A percentile compares a stretch with the other conserved stretches of the same genome.
Conservation (phyloP, 345 rosid genomes). For the Pugionium cornutum region DNA sequence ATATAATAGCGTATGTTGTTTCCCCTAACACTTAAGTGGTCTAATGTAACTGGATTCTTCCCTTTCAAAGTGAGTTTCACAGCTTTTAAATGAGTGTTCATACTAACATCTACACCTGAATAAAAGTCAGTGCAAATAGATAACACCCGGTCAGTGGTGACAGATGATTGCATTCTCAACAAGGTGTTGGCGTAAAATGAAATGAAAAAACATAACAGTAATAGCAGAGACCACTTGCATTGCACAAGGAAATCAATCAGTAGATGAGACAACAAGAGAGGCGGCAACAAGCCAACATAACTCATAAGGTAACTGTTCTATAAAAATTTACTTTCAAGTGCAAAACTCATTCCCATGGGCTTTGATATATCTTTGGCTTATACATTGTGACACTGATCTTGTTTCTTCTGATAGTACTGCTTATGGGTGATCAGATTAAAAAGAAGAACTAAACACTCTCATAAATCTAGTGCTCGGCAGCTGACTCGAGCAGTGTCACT, state of each 20-base stretch:
- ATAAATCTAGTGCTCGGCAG: conserved; percentile 5
- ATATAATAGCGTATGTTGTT: conserved; percentile 96
- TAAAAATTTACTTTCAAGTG: not conserved
- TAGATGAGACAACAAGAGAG: conserved; percentile 11
- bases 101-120: conserved; percentile 95
- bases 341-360: not conserved
- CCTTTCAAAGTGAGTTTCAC: conserved; percentile 97
- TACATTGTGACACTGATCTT: not conserved
- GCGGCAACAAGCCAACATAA: not conserved
- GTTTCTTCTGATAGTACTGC: conserved; percentile 1
- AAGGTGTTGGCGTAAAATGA: not conserved
- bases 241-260: conserved; percentile 4
- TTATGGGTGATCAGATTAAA: not conserved
- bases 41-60: conserved; percentile 84
- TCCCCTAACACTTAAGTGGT: conserved; percentile 94
- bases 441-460: conserved; percentile 12
- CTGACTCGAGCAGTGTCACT: not conserved
- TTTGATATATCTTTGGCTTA: not conserved
- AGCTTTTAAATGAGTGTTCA: conserved; percentile 96
- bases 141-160: conserved; percentile 1
- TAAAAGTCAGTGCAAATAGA: conserved; percentile 4
- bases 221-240: conserved; percentile 1
- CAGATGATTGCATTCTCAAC: not conserved
- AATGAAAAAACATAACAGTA: conserved; percentile 9
- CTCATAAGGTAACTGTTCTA: not conserved